Conservation (phyloP, 371 early-diverging fungal species). For the Batkoa obscura region DNA sequence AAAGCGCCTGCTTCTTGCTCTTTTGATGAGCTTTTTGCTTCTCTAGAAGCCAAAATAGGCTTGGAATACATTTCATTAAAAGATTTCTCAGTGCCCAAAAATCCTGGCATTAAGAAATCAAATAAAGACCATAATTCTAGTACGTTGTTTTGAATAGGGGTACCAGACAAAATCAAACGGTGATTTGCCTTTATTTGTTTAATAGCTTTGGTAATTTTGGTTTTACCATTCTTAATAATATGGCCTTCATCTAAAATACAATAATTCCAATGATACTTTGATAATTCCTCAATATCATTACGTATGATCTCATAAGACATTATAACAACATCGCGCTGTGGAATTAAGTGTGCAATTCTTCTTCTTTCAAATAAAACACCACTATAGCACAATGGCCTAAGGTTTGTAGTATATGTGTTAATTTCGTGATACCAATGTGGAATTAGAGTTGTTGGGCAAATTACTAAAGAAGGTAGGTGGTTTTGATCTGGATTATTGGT, state of each 20-base stretch:
- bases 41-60: constrained; percentile 76
- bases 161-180: constrained; percentile 92
- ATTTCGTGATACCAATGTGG: constrained; percentile 98
- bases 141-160: constrained; percentile 98
- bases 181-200: constrained; percentile 68
- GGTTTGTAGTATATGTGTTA: constrained; percentile 45
- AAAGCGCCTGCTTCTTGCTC: constrained; percentile 65
- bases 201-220: constrained; percentile 82
- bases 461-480: constrained; percentile 72
- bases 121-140: constrained; percentile 96
- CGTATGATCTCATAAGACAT: constrained; percentile 94
- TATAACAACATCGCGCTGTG: constrained; percentile 60
- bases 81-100: constrained; percentile 64
- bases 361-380: constrained; percentile 67
- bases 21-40: constrained; percentile 63
- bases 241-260: constrained; percentile 99
- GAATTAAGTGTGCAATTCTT: constrained; percentile 24
- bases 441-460: constrained; percentile 93
- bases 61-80: constrained; percentile 82
- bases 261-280: constrained; percentile 71
- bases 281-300: constrained; percentile 78
- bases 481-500: constrained; percentile 43
- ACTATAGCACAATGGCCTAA: constrained; percentile 66
- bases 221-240: constrained; percentile 89
- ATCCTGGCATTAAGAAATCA: constrained; percentile 96